Conservation (phyloP, 208 protist species). For the Borovskyia barvae region DNA sequence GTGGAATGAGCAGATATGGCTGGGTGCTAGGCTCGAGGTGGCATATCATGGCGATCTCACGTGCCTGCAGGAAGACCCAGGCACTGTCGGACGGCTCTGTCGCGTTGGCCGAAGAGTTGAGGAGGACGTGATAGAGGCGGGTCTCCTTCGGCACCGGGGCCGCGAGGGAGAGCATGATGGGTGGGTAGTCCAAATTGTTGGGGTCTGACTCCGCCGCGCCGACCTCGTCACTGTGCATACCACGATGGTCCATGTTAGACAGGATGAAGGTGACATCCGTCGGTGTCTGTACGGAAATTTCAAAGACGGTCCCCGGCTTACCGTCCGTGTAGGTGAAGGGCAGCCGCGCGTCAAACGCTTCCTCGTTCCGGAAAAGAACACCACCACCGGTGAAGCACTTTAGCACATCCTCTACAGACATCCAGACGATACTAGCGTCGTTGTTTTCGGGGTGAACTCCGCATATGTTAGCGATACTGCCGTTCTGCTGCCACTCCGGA, state of each 20-base stretch:
- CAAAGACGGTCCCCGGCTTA: slow-evolving; percentile 55
- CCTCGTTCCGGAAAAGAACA: slow-evolving; percentile 48
- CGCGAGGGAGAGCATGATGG: slow-evolving; percentile 79
- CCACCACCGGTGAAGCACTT: slow-evolving; percentile 79
- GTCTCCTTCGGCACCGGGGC: slow-evolving; percentile 22
- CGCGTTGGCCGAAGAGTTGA: slow-evolving; percentile 58
- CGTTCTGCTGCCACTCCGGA: slow-evolving; percentile 40
- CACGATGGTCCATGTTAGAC: slow-evolving; percentile 64
- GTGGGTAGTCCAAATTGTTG: slow-evolving; percentile 60
- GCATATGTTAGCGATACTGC: slow-evolving; percentile 31
- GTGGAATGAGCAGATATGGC: slow-evolving; percentile 74
- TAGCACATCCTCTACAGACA: slow-evolving; percentile 65
- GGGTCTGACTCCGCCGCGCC: slow-evolving; percentile 23
- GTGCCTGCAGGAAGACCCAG: slow-evolving; percentile 82
- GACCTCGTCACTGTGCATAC: slow-evolving; percentile 21
- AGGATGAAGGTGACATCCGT: slow-evolving; percentile 49
- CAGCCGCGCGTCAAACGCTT: slow-evolving; percentile 58
- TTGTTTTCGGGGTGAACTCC: slow-evolving; percentile 22
- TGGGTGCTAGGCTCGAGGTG: slow-evolving; percentile 45
- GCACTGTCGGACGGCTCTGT: slow-evolving; percentile 44
- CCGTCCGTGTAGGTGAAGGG: slow-evolving; percentile 69
- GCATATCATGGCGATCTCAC: slow-evolving; percentile 72
- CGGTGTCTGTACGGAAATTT: slow-evolving; percentile 50
- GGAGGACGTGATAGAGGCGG: slow-evolving; percentile 43
- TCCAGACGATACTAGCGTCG: slow-evolving; percentile 55